Percentiles rank a stretch among this genome's conserved stretches.
Evolutionary conservation across 352 stramenopile species (phyloP).

Genomic region (Pythium folliculosum): DNA sequence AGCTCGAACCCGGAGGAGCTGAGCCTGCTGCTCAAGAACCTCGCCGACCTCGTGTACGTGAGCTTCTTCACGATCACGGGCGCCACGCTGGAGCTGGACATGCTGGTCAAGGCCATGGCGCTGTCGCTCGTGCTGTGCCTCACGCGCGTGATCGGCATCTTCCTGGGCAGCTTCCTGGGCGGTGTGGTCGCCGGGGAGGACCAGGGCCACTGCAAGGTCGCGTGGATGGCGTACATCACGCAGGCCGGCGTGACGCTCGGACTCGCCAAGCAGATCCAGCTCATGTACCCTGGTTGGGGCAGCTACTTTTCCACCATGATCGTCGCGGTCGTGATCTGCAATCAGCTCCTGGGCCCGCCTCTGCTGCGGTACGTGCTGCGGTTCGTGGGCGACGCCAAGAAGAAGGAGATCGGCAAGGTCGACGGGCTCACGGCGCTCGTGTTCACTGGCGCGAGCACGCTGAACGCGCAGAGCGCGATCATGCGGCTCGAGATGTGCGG

Average conservation of each 20-base stretch:
- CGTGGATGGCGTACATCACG: conserved; percentile 80
- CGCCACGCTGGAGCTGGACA: conserved; percentile 64
- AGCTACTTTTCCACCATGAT: conserved; percentile 78
- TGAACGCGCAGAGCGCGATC: conserved; percentile 40
- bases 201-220: conserved; percentile 43
- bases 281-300: conserved; percentile 70
- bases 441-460: conserved; percentile 26
- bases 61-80: conserved; percentile 77
- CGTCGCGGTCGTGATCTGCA: conserved; percentile 70
- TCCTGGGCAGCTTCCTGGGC: conserved; percentile 57
- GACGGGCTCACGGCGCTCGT: conserved; percentile 54
- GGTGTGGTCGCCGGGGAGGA: conserved; percentile 49
- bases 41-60: conserved; percentile 69
- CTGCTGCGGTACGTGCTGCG: conserved; percentile 59
- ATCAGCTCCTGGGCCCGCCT: conserved; percentile 63
- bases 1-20: conserved; percentile 59
- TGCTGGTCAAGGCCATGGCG: conserved; percentile 58
- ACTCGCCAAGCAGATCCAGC: conserved; percentile 71
- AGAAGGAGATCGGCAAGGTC: conserved; percentile 61
- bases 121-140: conserved; percentile 56
- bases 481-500: conserved; percentile 57
- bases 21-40: conserved; percentile 45
- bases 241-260: conserved; percentile 70
- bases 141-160: conserved; percentile 57
- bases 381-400: conserved; percentile 53